Evolutionary conservation across 805 yeast species (phyloP).

Genomic region (Ogataea siamensis): DNA sequence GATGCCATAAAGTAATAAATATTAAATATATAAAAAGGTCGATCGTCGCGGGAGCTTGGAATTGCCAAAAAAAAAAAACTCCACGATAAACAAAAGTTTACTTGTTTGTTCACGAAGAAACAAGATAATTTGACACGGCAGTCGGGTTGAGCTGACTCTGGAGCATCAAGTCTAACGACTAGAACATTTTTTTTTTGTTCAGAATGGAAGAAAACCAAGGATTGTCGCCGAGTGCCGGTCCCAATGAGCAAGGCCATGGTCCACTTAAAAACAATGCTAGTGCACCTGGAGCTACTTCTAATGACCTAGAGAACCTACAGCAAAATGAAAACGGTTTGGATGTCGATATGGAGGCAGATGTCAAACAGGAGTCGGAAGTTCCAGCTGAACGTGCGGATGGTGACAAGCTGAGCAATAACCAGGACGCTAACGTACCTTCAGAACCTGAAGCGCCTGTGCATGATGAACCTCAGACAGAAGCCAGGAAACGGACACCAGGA

Average conservation of each 20-base stretch:
- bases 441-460: background rate
- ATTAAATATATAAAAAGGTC: background rate
- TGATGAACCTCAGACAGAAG: background rate
- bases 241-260: background rate
- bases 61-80: conserved; percentile 10
- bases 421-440: background rate
- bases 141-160: background rate
- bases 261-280: background rate
- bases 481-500: background rate
- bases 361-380: too few species aligned
- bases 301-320: too few species aligned
- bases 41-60: conserved; percentile 9
- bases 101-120: conserved; percentile 5
- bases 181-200: background rate
- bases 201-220: conserved; percentile 1
- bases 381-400: too few species aligned
- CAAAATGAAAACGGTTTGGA: background rate
- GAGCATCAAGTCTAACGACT: background rate
- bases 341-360: conserved; percentile 1
- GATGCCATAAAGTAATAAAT: conserved; percentile 5
- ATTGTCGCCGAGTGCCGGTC: conserved; percentile 1
- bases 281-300: too few species aligned
- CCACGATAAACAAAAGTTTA: conserved; percentile 10
- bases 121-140: conserved; percentile 5
- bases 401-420: too few species aligned